Percentiles rank a stretch among this genome's conserved stretches.
These are phyloP conservation scores for Solanum neorickii DNA, from an alignment of 257 asterid species.

Conservation along the genomic window DNA sequence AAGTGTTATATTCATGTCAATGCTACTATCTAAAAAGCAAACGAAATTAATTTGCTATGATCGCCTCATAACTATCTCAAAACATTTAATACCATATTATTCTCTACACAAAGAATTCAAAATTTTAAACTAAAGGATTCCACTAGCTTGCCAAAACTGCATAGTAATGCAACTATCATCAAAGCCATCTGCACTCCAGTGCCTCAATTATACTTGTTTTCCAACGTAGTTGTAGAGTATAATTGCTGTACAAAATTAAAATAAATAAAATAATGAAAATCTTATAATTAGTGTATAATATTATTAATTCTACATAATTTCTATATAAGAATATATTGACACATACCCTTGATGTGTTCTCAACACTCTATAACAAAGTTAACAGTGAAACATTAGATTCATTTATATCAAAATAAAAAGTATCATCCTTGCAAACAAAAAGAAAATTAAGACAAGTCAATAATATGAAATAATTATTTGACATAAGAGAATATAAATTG, in stretches of 20 bases:
- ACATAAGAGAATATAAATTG: background rate
- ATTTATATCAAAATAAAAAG: background rate
- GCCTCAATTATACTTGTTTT: background rate
- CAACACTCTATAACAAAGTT: background rate
- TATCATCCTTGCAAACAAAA: background rate
- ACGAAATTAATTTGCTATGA: too few species aligned
- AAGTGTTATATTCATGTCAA: background rate
- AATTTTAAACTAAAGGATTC: background rate
- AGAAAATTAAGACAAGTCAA: too few species aligned
- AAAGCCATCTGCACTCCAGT: background rate
- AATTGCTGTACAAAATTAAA: background rate
- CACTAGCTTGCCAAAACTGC: background rate
- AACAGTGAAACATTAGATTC: background rate
- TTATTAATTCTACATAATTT: background rate
- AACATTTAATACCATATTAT: background rate
- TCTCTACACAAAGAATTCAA: background rate
- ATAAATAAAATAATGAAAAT: background rate
- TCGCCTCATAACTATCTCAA: background rate
- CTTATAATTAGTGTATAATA: background rate
- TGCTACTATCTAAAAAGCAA: too few species aligned
- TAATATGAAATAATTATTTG: background rate
- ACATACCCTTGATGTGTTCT: background rate
- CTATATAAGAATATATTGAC: background rate
- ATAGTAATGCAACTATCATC: background rate
- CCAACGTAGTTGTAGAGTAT: background rate